These are phyloP conservation scores for Alternaria consortialis DNA, from an alignment of 2,329 filamentous ascomycete genomes.

Conservation along the genomic window DNA sequence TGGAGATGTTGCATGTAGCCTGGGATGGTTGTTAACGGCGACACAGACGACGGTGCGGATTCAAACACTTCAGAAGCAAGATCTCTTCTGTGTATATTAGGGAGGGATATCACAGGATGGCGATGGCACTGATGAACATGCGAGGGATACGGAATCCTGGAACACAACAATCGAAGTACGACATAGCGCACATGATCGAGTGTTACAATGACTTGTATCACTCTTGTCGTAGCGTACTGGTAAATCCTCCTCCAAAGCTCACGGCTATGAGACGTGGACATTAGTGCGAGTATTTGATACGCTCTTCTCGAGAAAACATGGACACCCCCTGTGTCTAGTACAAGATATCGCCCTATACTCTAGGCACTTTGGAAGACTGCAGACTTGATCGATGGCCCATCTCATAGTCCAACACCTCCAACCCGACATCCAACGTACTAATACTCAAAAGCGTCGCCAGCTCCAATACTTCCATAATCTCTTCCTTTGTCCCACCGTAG, in stretches of 20 bases:
- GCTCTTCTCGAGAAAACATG: background rate
- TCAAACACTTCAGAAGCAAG: background rate
- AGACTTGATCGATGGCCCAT: constrained; percentile 1
- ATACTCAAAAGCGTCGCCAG: constrained; percentile 51
- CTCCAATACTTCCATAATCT: constrained; percentile 61
- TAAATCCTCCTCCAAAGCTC: no score
- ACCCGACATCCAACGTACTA: constrained; percentile 40
- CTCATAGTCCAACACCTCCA: constrained; percentile 37
- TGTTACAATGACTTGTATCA: no score
- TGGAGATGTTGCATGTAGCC: background rate
- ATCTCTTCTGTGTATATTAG: background rate
- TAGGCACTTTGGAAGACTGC: background rate
- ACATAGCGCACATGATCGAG: no score
- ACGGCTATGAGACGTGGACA: background rate
- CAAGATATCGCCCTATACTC: background rate
- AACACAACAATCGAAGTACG: no score
- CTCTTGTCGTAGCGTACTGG: no score
- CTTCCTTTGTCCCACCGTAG: constrained; percentile 57
- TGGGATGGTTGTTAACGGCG: background rate
- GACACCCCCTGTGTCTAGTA: background rate
- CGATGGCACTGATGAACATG: no score
- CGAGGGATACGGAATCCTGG: no score
- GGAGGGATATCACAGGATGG: no score
- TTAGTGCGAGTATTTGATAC: background rate
- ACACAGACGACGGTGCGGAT: background rate